phyloP scores from a whole-genome alignment of 352 stramenopile species.

The Pseudoperonospora humuli region DNA sequence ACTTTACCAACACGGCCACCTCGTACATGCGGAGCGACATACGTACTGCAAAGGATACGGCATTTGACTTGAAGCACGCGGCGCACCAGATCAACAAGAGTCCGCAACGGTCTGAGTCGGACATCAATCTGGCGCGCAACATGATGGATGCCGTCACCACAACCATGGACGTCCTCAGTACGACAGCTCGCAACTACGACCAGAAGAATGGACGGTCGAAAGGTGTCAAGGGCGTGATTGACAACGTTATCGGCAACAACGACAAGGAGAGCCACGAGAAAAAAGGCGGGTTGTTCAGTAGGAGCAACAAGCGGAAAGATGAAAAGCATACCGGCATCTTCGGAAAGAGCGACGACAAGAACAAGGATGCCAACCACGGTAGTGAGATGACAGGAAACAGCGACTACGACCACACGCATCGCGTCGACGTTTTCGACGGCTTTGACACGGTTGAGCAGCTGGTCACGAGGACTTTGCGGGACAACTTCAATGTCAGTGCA shows the following conservation, averaged over 20 bases:
- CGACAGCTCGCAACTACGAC: slow-evolving; percentile 14
- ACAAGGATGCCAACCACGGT: slow-evolving; percentile 3
- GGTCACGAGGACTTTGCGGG: slow-evolving; percentile 15
- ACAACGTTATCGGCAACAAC: slow-evolving; percentile 13
- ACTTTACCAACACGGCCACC: slow-evolving; percentile 16
- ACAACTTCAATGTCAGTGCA: slow-evolving; percentile 14
- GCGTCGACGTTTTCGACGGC: neutral
- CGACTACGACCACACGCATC: neutral
- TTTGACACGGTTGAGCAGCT: slow-evolving; percentile 16
- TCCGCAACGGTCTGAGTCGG: slow-evolving; percentile 5
- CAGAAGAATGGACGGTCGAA: slow-evolving; percentile 14
- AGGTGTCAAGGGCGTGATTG: slow-evolving; percentile 10
- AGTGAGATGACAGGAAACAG: neutral
- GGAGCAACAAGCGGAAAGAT: neutral
- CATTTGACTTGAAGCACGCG: slow-evolving; percentile 9
- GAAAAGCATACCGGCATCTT: slow-evolving; percentile 2
- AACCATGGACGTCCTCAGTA: slow-evolving; percentile 10
- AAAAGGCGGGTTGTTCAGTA: neutral
- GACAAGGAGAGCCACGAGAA: slow-evolving; percentile 11
- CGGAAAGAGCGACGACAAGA: slow-evolving; percentile 2
- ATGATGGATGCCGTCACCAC: slow-evolving; percentile 8
- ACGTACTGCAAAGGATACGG: slow-evolving; percentile 12
- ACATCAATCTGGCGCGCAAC: slow-evolving; percentile 11
- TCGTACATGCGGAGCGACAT: slow-evolving; percentile 15
- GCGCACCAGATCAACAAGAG: slow-evolving; percentile 15